Conservation (phyloP, 2,329 filamentous ascomycete genomes). For the Paradendryphiella salina region DNA sequence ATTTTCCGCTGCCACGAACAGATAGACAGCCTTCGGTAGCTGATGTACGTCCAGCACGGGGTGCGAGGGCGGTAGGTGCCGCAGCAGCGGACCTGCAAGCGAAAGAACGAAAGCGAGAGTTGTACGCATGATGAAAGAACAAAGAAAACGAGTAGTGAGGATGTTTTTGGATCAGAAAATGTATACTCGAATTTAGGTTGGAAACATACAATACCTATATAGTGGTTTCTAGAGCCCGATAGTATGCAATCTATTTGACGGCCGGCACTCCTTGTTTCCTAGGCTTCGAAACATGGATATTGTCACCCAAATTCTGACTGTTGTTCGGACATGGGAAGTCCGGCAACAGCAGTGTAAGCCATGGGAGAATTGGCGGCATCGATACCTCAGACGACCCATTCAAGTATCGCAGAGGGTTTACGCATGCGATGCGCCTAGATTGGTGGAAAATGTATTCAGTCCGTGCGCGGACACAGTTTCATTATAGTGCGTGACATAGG, state of each 20-base stretch:
- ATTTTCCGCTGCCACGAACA: constrained; percentile 51
- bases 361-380: constrained; percentile 9
- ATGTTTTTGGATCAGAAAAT: background rate
- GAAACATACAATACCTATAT: no score
- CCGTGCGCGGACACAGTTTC: constrained; percentile 1
- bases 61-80: constrained; percentile 23
- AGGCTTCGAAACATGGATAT: background rate
- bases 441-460: background rate
- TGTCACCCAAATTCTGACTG: background rate
- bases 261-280: no score
- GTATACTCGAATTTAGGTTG: no score
- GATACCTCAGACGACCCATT: constrained; percentile 7
- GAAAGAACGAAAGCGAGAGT: constrained; percentile 26
- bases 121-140: constrained; percentile 20
- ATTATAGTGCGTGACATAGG: constrained; percentile 20
- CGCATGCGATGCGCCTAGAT: background rate
- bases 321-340: constrained; percentile 1
- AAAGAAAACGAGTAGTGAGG: background rate
- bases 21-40: constrained; percentile 57
- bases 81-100: constrained; percentile 25
- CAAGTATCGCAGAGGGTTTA: background rate
- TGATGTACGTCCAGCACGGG: constrained; percentile 46
- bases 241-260: no score
- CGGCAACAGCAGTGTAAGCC: constrained; percentile 5
- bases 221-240: no score